Evolutionary conservation across 2,329 filamentous ascomycete genomes (phyloP).

Genomic region (Fusarium tuaranense): DNA sequence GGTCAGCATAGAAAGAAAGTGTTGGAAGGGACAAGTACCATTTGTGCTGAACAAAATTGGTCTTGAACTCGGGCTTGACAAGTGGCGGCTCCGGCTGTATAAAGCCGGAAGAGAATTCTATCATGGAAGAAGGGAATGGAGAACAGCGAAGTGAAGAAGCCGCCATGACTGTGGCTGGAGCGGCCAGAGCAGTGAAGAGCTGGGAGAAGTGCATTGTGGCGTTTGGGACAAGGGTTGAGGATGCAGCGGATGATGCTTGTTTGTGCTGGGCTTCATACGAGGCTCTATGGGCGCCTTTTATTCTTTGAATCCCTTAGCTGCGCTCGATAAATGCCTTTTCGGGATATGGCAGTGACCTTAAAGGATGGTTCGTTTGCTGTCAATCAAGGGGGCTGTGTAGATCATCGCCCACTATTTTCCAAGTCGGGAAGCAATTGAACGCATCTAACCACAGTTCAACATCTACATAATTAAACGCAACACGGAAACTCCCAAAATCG

Average conservation of each 20-base stretch:
- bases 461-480: not conserved
- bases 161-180: not conserved
- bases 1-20: not conserved
- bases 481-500: fast-evolving
- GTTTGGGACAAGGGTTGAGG: not conserved
- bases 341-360: not conserved
- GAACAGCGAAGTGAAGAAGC: conserved; percentile 17
- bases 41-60: conserved; percentile 54
- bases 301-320: not conserved
- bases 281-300: not conserved
- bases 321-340: conserved; percentile 8
- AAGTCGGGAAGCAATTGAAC: not conserved
- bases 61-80: conserved; percentile 47
- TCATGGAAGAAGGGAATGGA: conserved; percentile 43
- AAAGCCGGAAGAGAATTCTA: conserved; percentile 47
- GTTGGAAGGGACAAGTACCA: conserved; percentile 39
- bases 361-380: not conserved
- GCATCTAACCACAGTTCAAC: not conserved
- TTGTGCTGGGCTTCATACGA: fast-evolving
- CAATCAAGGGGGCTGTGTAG: not conserved
- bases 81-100: conserved; percentile 48
- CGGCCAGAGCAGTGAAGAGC: not conserved
- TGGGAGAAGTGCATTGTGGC: not conserved
- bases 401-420: not conserved
- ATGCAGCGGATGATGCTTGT: not conserved